Conservation (phyloP, 495 filamentous ascomycete species). For the Sordaria brevicollis region DNA sequence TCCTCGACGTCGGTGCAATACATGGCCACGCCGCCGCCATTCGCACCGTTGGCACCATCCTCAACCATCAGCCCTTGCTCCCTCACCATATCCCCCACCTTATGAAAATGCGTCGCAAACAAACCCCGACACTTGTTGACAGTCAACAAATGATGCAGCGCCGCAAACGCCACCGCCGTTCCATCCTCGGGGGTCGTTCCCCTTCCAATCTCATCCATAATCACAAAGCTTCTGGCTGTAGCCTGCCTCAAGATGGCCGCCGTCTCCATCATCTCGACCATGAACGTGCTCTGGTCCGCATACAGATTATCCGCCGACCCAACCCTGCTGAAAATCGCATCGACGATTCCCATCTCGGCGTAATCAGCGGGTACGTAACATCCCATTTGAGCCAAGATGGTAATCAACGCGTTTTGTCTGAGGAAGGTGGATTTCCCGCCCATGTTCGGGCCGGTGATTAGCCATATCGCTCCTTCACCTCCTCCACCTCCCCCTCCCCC, state of each 20-base stretch:
- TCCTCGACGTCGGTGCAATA: conserved; percentile 91
- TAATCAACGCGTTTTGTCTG: conserved; percentile 87
- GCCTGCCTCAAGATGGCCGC: conserved; percentile 57
- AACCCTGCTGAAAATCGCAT: conserved; percentile 84
- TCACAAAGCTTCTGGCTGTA: conserved; percentile 70
- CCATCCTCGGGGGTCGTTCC: conserved; percentile 92
- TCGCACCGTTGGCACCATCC: conserved; percentile 33
- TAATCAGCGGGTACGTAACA: conserved; percentile 83
- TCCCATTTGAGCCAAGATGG: conserved; percentile 83
- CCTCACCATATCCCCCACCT: conserved; percentile 59
- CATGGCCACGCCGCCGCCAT: conserved; percentile 51
- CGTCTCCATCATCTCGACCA: conserved; percentile 78
- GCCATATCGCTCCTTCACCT: too few relatives aligned
- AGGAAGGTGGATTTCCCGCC: conserved; percentile 93
- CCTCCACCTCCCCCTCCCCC: conserved; percentile 50
- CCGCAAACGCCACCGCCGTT: conserved; percentile 79
- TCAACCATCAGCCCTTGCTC: conserved; percentile 20
- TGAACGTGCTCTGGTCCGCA: conserved; percentile 90
- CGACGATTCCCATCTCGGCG: conserved; percentile 77
- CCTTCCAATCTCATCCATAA: conserved; percentile 96
- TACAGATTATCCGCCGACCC: conserved; percentile 91
- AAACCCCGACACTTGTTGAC: conserved; percentile 68
- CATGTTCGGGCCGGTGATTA: conserved; percentile 99
- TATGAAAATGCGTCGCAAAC: conserved; percentile 94
- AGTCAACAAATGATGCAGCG: conserved; percentile 67